phyloP scores from a whole-genome alignment of 208 protist species.

The Wallacemonas sp. region DNA sequence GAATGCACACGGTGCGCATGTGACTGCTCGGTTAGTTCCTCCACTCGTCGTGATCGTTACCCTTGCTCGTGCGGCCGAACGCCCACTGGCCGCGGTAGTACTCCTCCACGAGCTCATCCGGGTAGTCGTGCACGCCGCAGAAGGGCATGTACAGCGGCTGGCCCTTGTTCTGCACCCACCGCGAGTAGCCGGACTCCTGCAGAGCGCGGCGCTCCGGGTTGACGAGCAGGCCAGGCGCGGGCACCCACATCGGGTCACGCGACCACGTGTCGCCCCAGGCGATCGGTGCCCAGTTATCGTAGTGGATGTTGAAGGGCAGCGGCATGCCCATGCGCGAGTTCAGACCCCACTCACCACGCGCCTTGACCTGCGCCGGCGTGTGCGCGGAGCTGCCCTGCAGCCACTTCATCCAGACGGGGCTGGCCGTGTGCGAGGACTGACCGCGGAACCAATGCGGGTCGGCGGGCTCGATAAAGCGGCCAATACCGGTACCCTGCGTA shows the following conservation, averaged over 20 bases:
- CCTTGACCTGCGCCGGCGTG: conserved; percentile 85
- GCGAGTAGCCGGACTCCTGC: conserved; percentile 85
- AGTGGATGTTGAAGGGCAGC: conserved; percentile 88
- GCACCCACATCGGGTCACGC: conserved; percentile 85
- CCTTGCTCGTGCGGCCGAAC: conserved; percentile 81
- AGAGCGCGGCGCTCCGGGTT: conserved; percentile 79
- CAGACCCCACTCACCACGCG: conserved; percentile 85
- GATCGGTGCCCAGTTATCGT: conserved; percentile 73
- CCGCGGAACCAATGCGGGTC: conserved; percentile 91
- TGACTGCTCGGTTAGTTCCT: conserved; percentile 52
- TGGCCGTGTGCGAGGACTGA: conserved; percentile 62
- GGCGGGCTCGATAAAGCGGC: conserved; percentile 72
- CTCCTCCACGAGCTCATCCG: conserved; percentile 90
- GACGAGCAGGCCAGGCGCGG: conserved; percentile 64
- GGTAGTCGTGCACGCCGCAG: conserved; percentile 85
- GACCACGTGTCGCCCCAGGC: conserved; percentile 66
- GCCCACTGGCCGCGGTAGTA: conserved; percentile 91
- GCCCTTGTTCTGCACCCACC: conserved; percentile 86
- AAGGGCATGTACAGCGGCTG: conserved; percentile 87
- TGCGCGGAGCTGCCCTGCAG: conserved; percentile 77
- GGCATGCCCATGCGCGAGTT: conserved; percentile 83
- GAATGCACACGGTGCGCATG: background rate
- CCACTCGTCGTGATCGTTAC: conserved; percentile 92
- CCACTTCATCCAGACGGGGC: conserved; percentile 88
- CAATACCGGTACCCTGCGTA: conserved; percentile 44